Percentiles rank a stretch among this genome's conserved stretches.
Evolutionary conservation across 306 rosid genomes (phyloP).

Genomic region (Hippophae tibetana): DNA sequence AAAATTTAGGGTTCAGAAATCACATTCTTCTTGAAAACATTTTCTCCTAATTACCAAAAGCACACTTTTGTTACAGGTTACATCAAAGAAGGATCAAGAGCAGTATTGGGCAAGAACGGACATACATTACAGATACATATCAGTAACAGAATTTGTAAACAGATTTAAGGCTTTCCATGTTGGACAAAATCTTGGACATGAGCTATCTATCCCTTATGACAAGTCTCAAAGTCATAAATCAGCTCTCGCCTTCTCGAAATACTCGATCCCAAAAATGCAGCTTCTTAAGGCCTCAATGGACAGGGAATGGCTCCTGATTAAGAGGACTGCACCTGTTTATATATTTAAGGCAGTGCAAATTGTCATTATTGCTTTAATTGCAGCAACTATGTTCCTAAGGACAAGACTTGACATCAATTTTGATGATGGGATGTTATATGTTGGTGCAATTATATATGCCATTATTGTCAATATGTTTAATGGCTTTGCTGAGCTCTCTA

Average conservation of each 20-base stretch:
- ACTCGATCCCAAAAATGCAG: conserved; percentile 36
- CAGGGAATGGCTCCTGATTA: conserved; percentile 50
- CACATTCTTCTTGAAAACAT: too few species aligned
- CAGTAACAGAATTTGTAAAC: conserved; percentile 42
- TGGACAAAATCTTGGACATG: conserved; percentile 27
- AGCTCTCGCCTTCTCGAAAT: conserved; percentile 46
- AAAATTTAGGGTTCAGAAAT: too few species aligned
- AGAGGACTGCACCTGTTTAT: conserved; percentile 53
- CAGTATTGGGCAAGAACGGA: conserved; percentile 60
- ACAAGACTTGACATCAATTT: conserved; percentile 30
- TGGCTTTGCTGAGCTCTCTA: conserved; percentile 21
- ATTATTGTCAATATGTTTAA: conserved; percentile 39
- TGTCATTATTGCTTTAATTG: conserved; percentile 31
- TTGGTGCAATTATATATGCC: conserved; percentile 48
- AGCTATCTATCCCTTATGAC: conserved; percentile 34
- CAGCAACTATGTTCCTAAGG: conserved; percentile 47
- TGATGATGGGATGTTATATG: conserved; percentile 24
- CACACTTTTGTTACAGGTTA: conserved; percentile 18
- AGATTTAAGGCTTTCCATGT: conserved; percentile 40
- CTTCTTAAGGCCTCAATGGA: conserved; percentile 45
- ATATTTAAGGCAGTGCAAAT: conserved; percentile 49
- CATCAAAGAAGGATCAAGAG: conserved; percentile 61
- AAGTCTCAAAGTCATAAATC: conserved; percentile 39
- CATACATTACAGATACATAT: conserved; percentile 33
- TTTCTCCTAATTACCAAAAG: too few species aligned